Evolutionary conservation across 495 filamentous ascomycete species (phyloP).

Genomic region (Neurospora discreta): DNA sequence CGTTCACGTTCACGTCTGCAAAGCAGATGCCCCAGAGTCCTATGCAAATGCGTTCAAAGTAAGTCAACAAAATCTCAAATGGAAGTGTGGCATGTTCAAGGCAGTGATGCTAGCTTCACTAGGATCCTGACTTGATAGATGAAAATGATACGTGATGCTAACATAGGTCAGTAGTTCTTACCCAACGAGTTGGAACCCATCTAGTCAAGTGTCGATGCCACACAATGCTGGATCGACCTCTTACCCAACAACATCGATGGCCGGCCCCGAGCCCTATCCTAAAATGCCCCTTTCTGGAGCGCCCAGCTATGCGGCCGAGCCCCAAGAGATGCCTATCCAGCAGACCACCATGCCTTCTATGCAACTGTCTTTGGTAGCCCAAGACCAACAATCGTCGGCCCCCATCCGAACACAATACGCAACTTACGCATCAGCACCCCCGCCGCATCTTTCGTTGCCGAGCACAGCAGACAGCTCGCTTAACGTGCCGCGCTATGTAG

Average conservation of each 20-base stretch:
- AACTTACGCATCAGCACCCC: constrained; percentile 28
- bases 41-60: constrained; percentile 43
- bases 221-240: constrained; percentile 23
- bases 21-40: constrained; percentile 41
- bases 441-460: constrained; percentile 33
- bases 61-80: constrained; percentile 12
- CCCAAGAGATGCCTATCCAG: constrained; percentile 35
- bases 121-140: not conserved
- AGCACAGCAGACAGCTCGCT: constrained; percentile 29
- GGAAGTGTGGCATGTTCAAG: not conserved
- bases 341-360: constrained; percentile 41
- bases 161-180: constrained; percentile 18
- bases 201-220: constrained; percentile 31
- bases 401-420: constrained; percentile 38
- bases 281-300: constrained; percentile 35
- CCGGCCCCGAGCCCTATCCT: constrained; percentile 27
- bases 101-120: not conserved
- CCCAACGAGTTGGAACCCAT: constrained; percentile 25
- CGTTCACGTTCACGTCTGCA: constrained; percentile 42
- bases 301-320: constrained; percentile 34
- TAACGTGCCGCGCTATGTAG: constrained; percentile 37
- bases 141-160: constrained; percentile 1
- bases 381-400: constrained; percentile 24
- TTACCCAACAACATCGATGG: constrained; percentile 33
- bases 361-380: constrained; percentile 32